Evolutionary conservation across 2,329 filamentous ascomycete genomes (phyloP), one percentile per base, ranked within the genome.

Genomic region (Paracoccidioides brasiliensis): DNA sequence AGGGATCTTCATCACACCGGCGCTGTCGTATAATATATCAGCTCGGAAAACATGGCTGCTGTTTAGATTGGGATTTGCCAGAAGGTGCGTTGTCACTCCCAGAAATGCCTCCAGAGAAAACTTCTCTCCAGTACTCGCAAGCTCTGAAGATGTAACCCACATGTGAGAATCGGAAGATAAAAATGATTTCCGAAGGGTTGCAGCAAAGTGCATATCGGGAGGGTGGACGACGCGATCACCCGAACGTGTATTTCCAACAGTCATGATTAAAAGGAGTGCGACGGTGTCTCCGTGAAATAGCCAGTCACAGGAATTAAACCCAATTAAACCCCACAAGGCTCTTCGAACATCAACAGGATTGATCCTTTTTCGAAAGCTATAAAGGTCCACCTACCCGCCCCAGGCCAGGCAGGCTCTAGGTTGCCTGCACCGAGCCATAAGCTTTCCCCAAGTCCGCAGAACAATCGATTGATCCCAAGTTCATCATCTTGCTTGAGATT

Each of bases 41-140:
- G 81, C 81, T 6, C 80, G 77, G 58, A 82, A 81, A 12, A 84
- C 72, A 64, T 79, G 74, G 5, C 73, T 77, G 0, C 80, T 80
- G 14, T 78, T 81, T 59, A 82, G 64, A 56, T 83, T 83, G 0
- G 80, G 80, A 59, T 83, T 82, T 45, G 63, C 66, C 56, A 74
- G 58, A 8, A 74, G 63, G 42, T 68, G 68, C 43, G 77, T 72
- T 22, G 81, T 73, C n/a, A 82, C 68, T 54, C 80, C 76, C 28
- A 70, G 59, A 46, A 74, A 70, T 37, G 68, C 64, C 28, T 66
- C 62, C 0, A 58, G 61, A 0, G 62, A 57, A 42, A 68, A 69
- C 0, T 60, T 15, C 30, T 70, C 60, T 2, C 56, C 56, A 28
- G 58, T 37, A n/a, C 65, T 63, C 8, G 54, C 55, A 3, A 71